phyloP scores from a whole-genome alignment of 2,329 filamentous ascomycete genomes.

The Sphaerulina musiva region DNA sequence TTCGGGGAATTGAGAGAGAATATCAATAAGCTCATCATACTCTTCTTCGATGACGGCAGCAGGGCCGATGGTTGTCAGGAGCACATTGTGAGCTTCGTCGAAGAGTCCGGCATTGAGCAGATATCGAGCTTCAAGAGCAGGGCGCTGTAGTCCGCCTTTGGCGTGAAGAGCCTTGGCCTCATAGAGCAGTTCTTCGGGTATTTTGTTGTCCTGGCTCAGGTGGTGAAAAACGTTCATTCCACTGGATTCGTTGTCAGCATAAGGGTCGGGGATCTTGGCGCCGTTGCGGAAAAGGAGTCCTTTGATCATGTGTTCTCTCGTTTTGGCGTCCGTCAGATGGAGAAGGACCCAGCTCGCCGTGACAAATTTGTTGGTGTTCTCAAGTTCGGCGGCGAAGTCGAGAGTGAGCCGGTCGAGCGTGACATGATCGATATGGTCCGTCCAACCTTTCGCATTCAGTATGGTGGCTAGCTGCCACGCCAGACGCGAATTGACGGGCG shows the following conservation, averaged over 20 bases:
- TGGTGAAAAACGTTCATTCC: slow-evolving; percentile 20
- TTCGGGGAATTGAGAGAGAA: slow-evolving; percentile 64
- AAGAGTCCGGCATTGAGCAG: slow-evolving; percentile 62
- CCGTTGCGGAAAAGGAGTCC: slow-evolving; percentile 60
- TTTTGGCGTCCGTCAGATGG: slow-evolving; percentile 24
- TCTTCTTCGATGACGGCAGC: slow-evolving; percentile 75
- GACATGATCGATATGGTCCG: slow-evolving; percentile 22
- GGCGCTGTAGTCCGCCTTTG: slow-evolving; percentile 63
- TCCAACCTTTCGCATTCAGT: slow-evolving; percentile 33
- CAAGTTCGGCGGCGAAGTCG: slow-evolving; percentile 30
- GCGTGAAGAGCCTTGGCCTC: slow-evolving; percentile 78
- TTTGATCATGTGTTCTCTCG: slow-evolving; percentile 29
- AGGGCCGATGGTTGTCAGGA: slow-evolving; percentile 75
- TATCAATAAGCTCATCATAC: slow-evolving; percentile 59
- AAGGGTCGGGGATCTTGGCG: slow-evolving; percentile 54
- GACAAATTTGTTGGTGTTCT: slow-evolving; percentile 25
- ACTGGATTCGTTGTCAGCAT: slow-evolving; percentile 9
- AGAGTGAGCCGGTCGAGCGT: slow-evolving; percentile 62
- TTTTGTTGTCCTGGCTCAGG: slow-evolving; percentile 51
- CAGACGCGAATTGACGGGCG: slow-evolving; percentile 67
- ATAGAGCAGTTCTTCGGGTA: slow-evolving; percentile 77
- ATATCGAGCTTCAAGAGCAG: slow-evolving; percentile 66
- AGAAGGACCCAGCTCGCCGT: slow-evolving; percentile 30
- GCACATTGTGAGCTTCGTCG: slow-evolving; percentile 74
- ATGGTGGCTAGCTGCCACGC: slow-evolving; percentile 76